Evolutionary conservation across 345 rosid genomes (phyloP), one percentile per base, ranked within the genome.

Genomic region (Heritiera fomes): DNA sequence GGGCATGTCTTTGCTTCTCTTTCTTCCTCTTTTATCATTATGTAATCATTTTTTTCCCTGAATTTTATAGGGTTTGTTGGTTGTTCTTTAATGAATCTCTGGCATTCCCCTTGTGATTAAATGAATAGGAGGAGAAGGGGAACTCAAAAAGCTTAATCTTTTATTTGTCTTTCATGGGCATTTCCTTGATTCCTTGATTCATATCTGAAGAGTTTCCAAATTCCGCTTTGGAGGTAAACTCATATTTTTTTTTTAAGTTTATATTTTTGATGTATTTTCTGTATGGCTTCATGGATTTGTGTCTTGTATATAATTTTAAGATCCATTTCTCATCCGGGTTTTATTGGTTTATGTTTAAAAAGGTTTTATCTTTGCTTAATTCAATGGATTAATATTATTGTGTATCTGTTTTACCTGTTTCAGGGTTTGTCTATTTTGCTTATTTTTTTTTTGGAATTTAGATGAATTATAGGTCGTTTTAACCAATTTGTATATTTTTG

Each of bases 181-280:
- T 78, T 75, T 71, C 77, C 82, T 84, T 76, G 66, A 12, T 79
- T 81, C 82, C 88, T 80, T 56, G 79, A 65, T 56, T 87, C 84
- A 50, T 83, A 80, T 55, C 77, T 56, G 81, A 81, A 59, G 79
- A 81, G 46, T 78, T 79, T 76, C 78, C 80, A 76, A 45, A 52
- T 47, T 52, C 79, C 5, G 23, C 59, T 1, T 67, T 81, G 87
- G 93, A 90, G 93, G 93, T 88, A 78, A 77, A 41, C 40, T 13
- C 32, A 28, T 17, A 30, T 49, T 56, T 49, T 60, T 5, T 18
- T 1, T 43, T 45, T 17, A 41, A 7, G 50, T 38, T 63, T 1
- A 8, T 60, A n/a, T 13, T 80, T 6, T 49, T 13, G 3, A 55
- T 2, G 7, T 75, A 38, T 61, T 9, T 20, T 68, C 11, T 6